phyloP scores from a whole-genome alignment of 768 basidiomycete species.

The Crepidotus variabilis region DNA sequence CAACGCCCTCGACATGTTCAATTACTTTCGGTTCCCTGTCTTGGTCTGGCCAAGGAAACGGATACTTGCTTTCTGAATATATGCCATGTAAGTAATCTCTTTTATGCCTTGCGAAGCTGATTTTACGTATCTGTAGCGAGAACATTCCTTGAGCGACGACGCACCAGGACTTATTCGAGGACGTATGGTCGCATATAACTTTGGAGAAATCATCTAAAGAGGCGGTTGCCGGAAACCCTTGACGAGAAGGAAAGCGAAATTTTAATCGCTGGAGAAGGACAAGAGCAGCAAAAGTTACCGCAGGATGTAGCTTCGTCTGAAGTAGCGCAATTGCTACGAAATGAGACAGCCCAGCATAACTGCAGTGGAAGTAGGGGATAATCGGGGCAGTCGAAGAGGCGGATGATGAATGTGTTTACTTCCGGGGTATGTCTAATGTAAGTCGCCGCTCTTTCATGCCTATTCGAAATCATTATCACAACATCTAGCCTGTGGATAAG shows the following conservation, averaged over 20 bases:
- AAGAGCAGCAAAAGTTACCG: slow-evolving; percentile 67
- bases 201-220: slow-evolving; percentile 96
- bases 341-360: slow-evolving; percentile 61
- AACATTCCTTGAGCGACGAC: slow-evolving; percentile 90
- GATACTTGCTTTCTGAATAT: no score
- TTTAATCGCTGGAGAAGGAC: slow-evolving; percentile 80
- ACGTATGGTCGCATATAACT: slow-evolving; percentile 93
- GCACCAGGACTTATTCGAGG: slow-evolving; percentile 90
- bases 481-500: no score
- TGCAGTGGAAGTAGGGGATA: slow-evolving; percentile 55
- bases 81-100: no score
- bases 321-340: slow-evolving; percentile 89
- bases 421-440: no score
- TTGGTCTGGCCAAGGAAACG: no score
- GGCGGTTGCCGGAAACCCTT: slow-evolving; percentile 86
- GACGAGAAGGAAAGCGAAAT: slow-evolving; percentile 87
- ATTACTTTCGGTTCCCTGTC: no score
- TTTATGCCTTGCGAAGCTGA: no score
- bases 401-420: slow-evolving; percentile 83
- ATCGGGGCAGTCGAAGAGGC: slow-evolving; percentile 87
- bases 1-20: no score
- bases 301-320: slow-evolving; percentile 68
- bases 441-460: neutral
- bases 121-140: no score
- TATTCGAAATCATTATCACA: no score